phyloP scores from a whole-genome alignment of 129 eudicot species.

The Scalesia atractyloides region DNA sequence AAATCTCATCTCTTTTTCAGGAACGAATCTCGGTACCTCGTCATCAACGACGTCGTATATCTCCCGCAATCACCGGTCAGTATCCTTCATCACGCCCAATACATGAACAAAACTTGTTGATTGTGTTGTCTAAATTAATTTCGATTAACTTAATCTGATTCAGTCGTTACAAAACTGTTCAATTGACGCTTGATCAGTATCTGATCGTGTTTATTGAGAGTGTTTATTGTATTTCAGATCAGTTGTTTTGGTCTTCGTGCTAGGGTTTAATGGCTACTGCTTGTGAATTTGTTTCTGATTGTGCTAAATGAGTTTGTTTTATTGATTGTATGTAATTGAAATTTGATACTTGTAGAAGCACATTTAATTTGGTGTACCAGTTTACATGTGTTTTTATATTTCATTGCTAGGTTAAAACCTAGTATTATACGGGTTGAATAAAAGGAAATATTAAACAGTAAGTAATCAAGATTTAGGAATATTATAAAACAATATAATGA shows the following conservation, averaged over 20 bases:
- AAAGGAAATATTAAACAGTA: too few species aligned
- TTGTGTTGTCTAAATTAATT: background rate
- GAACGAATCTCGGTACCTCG: background rate
- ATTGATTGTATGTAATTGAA: background rate
- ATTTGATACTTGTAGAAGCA: constrained; percentile 5
- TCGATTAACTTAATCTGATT: constrained; percentile 1
- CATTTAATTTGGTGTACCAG: background rate
- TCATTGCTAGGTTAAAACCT: too few species aligned
- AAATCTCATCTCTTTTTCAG: constrained; percentile 15
- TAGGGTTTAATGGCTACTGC: constrained; percentile 24
- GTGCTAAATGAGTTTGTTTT: background rate
- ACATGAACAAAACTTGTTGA: background rate
- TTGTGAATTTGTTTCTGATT: background rate
- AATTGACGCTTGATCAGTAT: background rate
- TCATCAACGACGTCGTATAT: background rate
- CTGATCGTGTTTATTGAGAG: background rate
- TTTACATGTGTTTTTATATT: too few species aligned
- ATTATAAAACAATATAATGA: too few species aligned
- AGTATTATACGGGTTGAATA: too few species aligned
- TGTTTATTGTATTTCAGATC: constrained; percentile 8
- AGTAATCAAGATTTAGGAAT: too few species aligned
- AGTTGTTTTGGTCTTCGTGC: background rate
- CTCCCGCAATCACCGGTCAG: constrained; percentile 8
- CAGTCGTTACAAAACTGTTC: constrained; percentile 3
- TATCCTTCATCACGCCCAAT: constrained; percentile 3